phyloP scores from a whole-genome alignment of 2,329 filamentous ascomycete genomes.

The Paraconiothyrium brasiliense region DNA sequence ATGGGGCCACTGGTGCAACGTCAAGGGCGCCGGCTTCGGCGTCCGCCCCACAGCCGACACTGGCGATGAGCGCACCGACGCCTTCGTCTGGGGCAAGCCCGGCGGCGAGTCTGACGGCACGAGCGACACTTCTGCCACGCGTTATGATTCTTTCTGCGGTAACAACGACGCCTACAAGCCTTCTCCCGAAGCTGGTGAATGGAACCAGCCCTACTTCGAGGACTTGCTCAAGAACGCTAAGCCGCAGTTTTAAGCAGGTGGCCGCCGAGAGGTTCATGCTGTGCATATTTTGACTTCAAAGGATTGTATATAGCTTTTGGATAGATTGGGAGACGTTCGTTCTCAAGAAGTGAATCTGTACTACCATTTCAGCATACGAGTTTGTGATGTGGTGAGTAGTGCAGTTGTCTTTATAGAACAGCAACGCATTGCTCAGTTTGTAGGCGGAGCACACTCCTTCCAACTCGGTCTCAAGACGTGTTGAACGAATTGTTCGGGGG shows the following conservation, averaged over 20 bases:
- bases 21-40: slow-evolving; percentile 36
- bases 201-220: slow-evolving; percentile 42
- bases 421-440: neutral
- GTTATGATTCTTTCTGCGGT: slow-evolving; percentile 25
- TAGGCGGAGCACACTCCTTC: neutral
- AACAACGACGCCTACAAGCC: slow-evolving; percentile 29
- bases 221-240: slow-evolving; percentile 41
- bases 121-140: slow-evolving; percentile 9
- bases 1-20: slow-evolving; percentile 45
- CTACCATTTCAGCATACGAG: no score
- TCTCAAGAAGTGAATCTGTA: no score
- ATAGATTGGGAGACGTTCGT: neutral
- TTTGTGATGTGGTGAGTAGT: no score
- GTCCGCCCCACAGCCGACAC: slow-evolving; percentile 25
- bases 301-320: slow-evolving; percentile 3
- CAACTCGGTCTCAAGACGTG: neutral
- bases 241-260: slow-evolving; percentile 10
- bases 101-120: slow-evolving; percentile 41
- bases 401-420: no score
- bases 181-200: slow-evolving; percentile 34
- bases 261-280: neutral
- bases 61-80: slow-evolving; percentile 38
- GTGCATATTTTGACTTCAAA: neutral
- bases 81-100: slow-evolving; percentile 44
- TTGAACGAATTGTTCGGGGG: neutral